These are phyloP conservation scores for Amylostereum areolatum DNA, from an alignment of 1,284 basidiomycete genomes.

Conservation along the genomic window DNA sequence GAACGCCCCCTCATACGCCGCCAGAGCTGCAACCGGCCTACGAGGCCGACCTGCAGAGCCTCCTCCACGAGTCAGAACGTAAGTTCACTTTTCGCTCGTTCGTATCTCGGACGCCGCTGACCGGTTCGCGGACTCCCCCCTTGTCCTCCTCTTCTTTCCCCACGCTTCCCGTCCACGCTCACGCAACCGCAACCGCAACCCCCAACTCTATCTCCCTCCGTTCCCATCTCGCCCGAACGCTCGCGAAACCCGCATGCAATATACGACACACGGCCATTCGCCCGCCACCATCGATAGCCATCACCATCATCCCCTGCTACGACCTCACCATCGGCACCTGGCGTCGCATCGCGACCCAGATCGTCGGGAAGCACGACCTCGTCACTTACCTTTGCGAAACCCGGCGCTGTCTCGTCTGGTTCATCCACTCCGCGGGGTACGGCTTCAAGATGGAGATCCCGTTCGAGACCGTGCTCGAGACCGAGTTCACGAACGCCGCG, in stretches of 20 bases:
- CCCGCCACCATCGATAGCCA: conserved; percentile 34
- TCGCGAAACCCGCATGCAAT: no score
- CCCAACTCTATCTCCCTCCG: no score
- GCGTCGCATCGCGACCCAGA: conserved; percentile 59
- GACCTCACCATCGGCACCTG: conserved; percentile 71
- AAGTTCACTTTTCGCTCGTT: conserved; percentile 30
- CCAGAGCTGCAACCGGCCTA: conserved; percentile 47
- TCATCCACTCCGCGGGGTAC: conserved; percentile 62
- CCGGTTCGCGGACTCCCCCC: no score
- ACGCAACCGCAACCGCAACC: no score
- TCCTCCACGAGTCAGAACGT: conserved; percentile 73
- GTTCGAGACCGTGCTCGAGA: conserved; percentile 53
- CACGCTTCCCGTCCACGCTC: neutral
- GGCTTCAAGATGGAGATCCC: conserved; percentile 83
- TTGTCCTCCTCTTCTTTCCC: no score
- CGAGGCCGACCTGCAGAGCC: conserved; percentile 51
- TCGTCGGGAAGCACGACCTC: conserved; percentile 56
- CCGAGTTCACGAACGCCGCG: conserved; percentile 49
- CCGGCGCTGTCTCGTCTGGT: conserved; percentile 67
- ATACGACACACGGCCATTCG: neutral
- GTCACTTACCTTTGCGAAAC: conserved; percentile 67
- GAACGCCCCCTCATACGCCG: conserved; percentile 42
- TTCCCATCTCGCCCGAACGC: no score
- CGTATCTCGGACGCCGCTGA: no score
- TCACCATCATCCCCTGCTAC: conserved; percentile 69